phyloP scores from a whole-genome alignment of 2,329 filamentous ascomycete species.

The Cryphonectria naterciae region DNA sequence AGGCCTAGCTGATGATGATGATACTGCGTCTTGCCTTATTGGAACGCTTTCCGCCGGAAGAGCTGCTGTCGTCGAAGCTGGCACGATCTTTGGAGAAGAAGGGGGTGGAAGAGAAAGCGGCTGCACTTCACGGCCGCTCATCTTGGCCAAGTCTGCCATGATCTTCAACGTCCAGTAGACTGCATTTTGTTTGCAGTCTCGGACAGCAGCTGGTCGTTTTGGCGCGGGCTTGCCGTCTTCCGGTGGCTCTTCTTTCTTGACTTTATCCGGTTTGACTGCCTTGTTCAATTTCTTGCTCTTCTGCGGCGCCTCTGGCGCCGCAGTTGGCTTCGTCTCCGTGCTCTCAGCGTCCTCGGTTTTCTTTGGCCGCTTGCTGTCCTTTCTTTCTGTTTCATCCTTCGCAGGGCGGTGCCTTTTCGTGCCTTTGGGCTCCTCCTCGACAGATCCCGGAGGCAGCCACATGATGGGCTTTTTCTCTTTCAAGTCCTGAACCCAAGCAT shows the following conservation, averaged over 20 bases:
- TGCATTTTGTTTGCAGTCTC: slow-evolving; percentile 51
- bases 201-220: slow-evolving; percentile 47
- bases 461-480: slow-evolving; percentile 61
- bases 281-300: slow-evolving; percentile 22
- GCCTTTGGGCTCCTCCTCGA: slow-evolving; percentile 47
- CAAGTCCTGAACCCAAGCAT: slow-evolving; percentile 71
- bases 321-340: slow-evolving; percentile 15
- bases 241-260: slow-evolving; percentile 28
- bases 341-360: slow-evolving; percentile 42
- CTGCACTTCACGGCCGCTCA: slow-evolving; percentile 35
- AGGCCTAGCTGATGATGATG: background rate
- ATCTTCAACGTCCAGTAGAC: slow-evolving; percentile 52
- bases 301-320: background rate
- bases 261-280: slow-evolving; percentile 30
- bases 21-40: background rate
- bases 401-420: slow-evolving; percentile 37
- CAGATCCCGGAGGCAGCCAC: slow-evolving; percentile 57
- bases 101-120: background rate
- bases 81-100: background rate
- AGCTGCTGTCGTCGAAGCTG: background rate
- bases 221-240: slow-evolving; percentile 38
- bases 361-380: slow-evolving; percentile 31
- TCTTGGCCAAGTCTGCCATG: slow-evolving; percentile 43
- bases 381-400: slow-evolving; percentile 36
- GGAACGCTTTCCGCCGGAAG: background rate